These are phyloP conservation scores for Hermanozyma aechmeae DNA, from an alignment of 805 yeast species.

Conservation along the genomic window DNA sequence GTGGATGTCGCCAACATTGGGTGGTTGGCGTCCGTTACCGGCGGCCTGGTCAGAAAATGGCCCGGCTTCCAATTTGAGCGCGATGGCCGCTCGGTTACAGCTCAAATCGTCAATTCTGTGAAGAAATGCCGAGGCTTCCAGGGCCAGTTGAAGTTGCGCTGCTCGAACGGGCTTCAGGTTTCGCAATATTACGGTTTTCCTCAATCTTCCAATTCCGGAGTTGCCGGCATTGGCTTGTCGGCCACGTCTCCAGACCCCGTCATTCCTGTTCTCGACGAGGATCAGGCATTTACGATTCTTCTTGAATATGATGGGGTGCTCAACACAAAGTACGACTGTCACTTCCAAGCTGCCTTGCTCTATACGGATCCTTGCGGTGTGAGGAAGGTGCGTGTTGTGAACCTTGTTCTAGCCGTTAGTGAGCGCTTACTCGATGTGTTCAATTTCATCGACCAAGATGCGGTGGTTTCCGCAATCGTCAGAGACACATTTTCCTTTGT, in stretches of 20 bases:
- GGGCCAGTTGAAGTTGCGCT: conserved; percentile 74
- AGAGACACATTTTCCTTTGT: conserved; percentile 32
- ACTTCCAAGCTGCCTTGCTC: conserved; percentile 83
- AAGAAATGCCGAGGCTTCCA: conserved; percentile 57
- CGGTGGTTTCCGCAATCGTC: conserved; percentile 28
- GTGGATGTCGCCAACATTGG: conserved; percentile 74
- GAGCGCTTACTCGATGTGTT: conserved; percentile 66
- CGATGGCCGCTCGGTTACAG: conserved; percentile 59
- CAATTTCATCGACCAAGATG: conserved; percentile 64
- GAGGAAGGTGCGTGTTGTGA: conserved; percentile 80
- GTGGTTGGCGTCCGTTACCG: conserved; percentile 54
- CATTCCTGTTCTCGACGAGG: conserved; percentile 55
- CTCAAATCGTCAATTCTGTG: conserved; percentile 49
- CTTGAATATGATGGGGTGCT: conserved; percentile 71
- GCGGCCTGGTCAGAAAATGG: conserved; percentile 63
- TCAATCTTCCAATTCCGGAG: conserved; percentile 13
- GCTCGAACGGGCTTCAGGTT: conserved; percentile 82
- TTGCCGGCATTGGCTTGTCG: conserved; percentile 5
- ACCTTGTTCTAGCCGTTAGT: conserved; percentile 73
- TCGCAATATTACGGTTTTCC: conserved; percentile 58
- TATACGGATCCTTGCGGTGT: conserved; percentile 73
- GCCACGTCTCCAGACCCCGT: conserved; percentile 42
- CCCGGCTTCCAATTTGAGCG: conserved; percentile 55
- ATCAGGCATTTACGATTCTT: conserved; percentile 61
- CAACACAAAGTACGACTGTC: conserved; percentile 64